phyloP scores from a whole-genome alignment of 129 eudicot species.

The Erigeron canadensis region DNA sequence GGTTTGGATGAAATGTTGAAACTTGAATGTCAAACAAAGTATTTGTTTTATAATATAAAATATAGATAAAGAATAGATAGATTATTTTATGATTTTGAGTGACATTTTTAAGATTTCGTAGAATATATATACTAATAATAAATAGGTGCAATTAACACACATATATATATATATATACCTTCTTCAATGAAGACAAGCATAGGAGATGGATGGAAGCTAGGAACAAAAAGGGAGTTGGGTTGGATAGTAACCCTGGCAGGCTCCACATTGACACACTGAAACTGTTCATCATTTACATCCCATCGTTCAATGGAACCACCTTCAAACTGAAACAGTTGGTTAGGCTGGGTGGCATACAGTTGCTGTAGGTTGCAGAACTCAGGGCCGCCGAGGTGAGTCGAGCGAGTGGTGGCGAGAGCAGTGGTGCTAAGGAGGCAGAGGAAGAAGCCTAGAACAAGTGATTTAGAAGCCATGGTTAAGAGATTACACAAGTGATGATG shows the following conservation, averaged over 20 bases:
- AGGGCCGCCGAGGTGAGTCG: slow-evolving; percentile 37
- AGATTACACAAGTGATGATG: background rate
- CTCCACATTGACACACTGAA: slow-evolving; percentile 59
- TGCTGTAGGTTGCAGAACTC: slow-evolving; percentile 60
- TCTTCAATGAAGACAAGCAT: slow-evolving; percentile 58
- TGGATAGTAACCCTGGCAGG: slow-evolving; percentile 43
- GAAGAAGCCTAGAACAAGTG: slow-evolving; percentile 37
- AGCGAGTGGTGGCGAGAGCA: slow-evolving; percentile 35
- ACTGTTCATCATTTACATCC: slow-evolving; percentile 54
- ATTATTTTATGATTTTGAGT: too few relatives aligned
- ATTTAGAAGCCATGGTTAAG: slow-evolving; percentile 41
- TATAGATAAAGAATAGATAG: too few relatives aligned
- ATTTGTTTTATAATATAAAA: too few relatives aligned
- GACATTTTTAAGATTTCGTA: too few relatives aligned
- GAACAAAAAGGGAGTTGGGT: slow-evolving; percentile 56
- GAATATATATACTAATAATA: too few relatives aligned
- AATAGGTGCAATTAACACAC: too few relatives aligned
- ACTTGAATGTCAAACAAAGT: too few relatives aligned
- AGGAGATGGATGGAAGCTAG: slow-evolving; percentile 66
- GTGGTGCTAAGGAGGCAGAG: slow-evolving; percentile 51
- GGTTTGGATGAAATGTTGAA: too few relatives aligned
- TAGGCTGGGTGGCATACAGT: slow-evolving; percentile 48
- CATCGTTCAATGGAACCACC: slow-evolving; percentile 70
- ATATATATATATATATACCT: too few relatives aligned
- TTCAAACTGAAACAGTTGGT: slow-evolving; percentile 42